These are phyloP conservation scores for Prunus padus DNA, from an alignment of 306 rosid species.

Conservation along the genomic window DNA sequence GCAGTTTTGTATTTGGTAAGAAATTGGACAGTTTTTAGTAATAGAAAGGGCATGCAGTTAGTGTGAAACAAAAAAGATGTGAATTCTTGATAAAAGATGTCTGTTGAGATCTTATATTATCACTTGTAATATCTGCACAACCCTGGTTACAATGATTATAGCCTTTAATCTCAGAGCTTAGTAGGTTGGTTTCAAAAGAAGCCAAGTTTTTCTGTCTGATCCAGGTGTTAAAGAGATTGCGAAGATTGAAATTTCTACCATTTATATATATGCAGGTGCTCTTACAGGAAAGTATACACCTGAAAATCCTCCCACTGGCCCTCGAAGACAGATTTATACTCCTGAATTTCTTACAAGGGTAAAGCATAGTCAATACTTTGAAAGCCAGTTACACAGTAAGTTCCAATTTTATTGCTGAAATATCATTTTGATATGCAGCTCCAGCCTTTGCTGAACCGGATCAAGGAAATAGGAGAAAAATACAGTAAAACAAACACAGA, in stretches of 20 bases:
- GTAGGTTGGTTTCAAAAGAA: not conserved
- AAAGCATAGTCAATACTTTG: constrained; percentile 5
- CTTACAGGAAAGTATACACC: constrained; percentile 88
- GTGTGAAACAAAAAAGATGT: not conserved
- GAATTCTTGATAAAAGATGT: not conserved
- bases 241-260: not conserved
- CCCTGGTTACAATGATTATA: not conserved
- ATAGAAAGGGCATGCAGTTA: not conserved
- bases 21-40: not conserved
- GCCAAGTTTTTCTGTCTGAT: not conserved
- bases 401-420: constrained; percentile 27
- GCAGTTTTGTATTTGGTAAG: not conserved
- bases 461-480: constrained; percentile 61
- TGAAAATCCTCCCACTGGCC: constrained; percentile 75
- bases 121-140: not conserved
- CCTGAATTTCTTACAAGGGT: constrained; percentile 69
- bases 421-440: constrained; percentile 53
- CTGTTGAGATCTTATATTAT: not conserved
- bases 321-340: constrained; percentile 74
- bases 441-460: constrained; percentile 73
- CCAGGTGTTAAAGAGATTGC: not conserved
- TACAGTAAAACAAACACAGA: constrained; percentile 65
- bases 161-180: not conserved
- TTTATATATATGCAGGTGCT: constrained; percentile 49
- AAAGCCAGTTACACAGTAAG: constrained; percentile 9